These are phyloP conservation scores for Clarireedia hainanense DNA, from an alignment of 2,329 filamentous ascomycete genomes.

Conservation along the genomic window DNA sequence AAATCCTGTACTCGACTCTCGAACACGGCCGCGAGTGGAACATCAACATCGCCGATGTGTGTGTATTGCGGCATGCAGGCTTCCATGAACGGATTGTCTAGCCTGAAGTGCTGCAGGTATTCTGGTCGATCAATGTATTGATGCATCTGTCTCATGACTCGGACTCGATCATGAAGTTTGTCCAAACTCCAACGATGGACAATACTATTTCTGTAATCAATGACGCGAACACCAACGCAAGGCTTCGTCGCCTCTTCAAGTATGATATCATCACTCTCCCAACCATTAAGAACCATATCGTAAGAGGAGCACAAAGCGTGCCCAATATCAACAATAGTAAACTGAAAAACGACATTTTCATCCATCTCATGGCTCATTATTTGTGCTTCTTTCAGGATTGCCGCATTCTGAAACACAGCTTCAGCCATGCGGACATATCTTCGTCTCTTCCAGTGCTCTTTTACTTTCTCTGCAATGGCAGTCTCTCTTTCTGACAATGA, in stretches of 20 bases:
- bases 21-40: conserved; percentile 87
- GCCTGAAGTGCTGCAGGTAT: conserved; percentile 84
- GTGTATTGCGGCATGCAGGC: conserved; percentile 88
- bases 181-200: conserved; percentile 92
- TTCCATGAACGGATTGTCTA: conserved; percentile 91
- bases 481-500: conserved; percentile 63
- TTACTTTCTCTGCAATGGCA: conserved; percentile 55
- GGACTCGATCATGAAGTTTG: conserved; percentile 80
- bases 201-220: conserved; percentile 81
- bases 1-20: conserved; percentile 94
- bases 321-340: conserved; percentile 81
- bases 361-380: conserved; percentile 97
- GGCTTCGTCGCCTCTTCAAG: conserved; percentile 79
- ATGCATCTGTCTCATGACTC: conserved; percentile 92
- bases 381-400: conserved; percentile 87
- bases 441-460: conserved; percentile 71
- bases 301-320: conserved; percentile 90
- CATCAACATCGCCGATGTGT: conserved; percentile 84
- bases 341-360: conserved; percentile 89
- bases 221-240: conserved; percentile 80
- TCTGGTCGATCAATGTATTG: conserved; percentile 95
- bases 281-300: conserved; percentile 88
- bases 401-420: conserved; percentile 78
- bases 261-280: conserved; percentile 74
- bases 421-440: conserved; percentile 94